Conservation (phyloP, 352 stramenopile genomes). For the Phytophthora rubi region DNA sequence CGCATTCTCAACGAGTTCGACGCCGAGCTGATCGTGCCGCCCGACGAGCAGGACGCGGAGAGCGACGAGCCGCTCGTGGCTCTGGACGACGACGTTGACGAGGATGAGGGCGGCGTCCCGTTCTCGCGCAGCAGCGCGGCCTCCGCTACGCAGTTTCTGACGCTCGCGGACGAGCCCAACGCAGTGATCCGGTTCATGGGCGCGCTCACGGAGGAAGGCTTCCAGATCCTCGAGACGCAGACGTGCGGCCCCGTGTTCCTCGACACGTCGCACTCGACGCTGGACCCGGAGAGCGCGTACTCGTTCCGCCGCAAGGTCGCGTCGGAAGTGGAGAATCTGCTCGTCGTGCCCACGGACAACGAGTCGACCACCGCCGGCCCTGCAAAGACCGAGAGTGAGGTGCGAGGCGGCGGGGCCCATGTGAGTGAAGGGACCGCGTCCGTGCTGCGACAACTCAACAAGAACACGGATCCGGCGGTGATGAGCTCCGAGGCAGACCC, state of each 20-base stretch:
- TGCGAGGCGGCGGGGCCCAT: constrained; percentile 10
- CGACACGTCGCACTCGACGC: constrained; percentile 67
- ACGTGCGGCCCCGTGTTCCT: constrained; percentile 67
- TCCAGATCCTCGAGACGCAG: constrained; percentile 62
- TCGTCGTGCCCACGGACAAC: constrained; percentile 40
- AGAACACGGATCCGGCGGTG: constrained; percentile 28
- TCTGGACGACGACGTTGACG: constrained; percentile 38
- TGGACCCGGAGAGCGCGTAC: constrained; percentile 57
- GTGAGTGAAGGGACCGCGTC: constrained; percentile 37
- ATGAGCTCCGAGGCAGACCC: constrained; percentile 47
- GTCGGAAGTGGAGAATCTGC: constrained; percentile 56
- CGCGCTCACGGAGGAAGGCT: constrained; percentile 41
- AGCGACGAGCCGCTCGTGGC: constrained; percentile 29
- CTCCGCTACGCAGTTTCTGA: constrained; percentile 47
- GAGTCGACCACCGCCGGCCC: constrained; percentile 26
- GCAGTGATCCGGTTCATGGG: constrained; percentile 50
- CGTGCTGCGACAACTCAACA: constrained; percentile 48
- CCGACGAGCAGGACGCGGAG: constrained; percentile 37
- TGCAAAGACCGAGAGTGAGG: constrained; percentile 12
- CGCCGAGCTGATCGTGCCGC: constrained; percentile 36
- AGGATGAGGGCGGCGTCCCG: constrained; percentile 37
- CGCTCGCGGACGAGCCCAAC: constrained; percentile 60
- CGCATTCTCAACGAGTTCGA: constrained; percentile 43
- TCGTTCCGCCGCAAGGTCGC: constrained; percentile 64
- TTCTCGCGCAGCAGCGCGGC: constrained; percentile 18